phyloP scores from a whole-genome alignment of 257 asterid genomes.

The Orobanche coerulescens region DNA sequence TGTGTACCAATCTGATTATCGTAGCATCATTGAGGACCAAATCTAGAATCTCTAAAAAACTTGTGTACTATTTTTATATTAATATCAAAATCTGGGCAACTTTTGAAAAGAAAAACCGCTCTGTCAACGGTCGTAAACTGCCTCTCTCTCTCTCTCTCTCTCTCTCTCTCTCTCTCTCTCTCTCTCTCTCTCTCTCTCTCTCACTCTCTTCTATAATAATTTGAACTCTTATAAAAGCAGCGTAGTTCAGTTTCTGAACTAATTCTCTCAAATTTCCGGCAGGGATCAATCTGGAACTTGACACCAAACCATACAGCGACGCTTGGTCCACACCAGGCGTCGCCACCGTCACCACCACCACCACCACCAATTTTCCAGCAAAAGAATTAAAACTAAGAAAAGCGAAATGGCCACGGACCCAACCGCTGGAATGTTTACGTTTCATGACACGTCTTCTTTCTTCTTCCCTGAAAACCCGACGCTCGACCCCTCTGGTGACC shows the following conservation, averaged over 20 bases:
- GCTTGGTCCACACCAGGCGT: constrained; percentile 59
- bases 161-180: constrained; percentile 22
- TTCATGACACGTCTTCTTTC: constrained; percentile 23
- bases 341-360: constrained; percentile 24
- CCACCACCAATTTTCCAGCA: not conserved
- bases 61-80: too few relatives aligned
- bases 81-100: not conserved
- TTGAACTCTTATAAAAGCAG: not conserved
- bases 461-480: constrained; percentile 21
- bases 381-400: too few relatives aligned
- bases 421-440: not conserved
- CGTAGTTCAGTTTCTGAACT: too few relatives aligned
- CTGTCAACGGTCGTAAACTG: constrained; percentile 34
- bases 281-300: constrained; percentile 16
- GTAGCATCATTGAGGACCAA: too few relatives aligned
- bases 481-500: not conserved
- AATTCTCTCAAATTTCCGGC: not conserved
- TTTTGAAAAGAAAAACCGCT: constrained; percentile 26
- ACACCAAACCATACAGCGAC: constrained; percentile 27
- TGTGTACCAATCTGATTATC: too few relatives aligned
- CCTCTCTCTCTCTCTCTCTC: constrained; percentile 25
- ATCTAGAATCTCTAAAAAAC: too few relatives aligned
- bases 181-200: not conserved
- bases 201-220: not conserved
- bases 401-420: constrained; percentile 32